These are phyloP conservation scores for Globisporangium ultimum DNA, from an alignment of 352 stramenopile species.

Conservation along the genomic window DNA sequence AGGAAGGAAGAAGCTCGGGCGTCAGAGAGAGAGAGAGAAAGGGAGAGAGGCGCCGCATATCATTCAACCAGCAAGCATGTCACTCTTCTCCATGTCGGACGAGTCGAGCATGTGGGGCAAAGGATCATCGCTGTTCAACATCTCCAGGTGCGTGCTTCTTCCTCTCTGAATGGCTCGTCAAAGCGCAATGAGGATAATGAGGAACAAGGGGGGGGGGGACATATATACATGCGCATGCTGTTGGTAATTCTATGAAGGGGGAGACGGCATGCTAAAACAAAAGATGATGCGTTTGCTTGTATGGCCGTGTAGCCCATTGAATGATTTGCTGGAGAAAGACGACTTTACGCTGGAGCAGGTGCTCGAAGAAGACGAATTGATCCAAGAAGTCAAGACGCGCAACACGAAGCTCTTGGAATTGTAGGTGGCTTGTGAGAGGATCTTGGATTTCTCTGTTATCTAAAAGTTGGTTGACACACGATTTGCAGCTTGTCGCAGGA, in stretches of 20 bases:
- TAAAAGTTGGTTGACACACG: not conserved
- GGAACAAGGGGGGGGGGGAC: no score
- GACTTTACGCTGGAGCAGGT: slow-evolving; percentile 93
- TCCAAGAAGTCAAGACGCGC: slow-evolving; percentile 96
- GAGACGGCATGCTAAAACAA: not conserved
- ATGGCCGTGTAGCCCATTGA: slow-evolving; percentile 70
- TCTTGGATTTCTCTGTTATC: no score
- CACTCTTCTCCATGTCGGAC: slow-evolving; percentile 80
- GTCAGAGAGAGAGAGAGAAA: no score
- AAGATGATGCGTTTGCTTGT: slow-evolving; percentile 2
- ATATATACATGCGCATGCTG: no score
- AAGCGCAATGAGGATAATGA: no score
- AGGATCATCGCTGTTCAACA: slow-evolving; percentile 85
- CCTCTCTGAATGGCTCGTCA: no score
- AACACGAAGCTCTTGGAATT: slow-evolving; percentile 95
- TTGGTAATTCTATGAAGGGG: not conserved
- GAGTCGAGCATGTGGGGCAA: slow-evolving; percentile 82
- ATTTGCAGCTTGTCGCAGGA: slow-evolving; percentile 63
- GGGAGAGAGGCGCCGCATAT: no score
- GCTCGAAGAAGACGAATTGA: slow-evolving; percentile 95
- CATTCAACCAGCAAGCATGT: slow-evolving; percentile 34
- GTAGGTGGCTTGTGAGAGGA: slow-evolving; percentile 31
- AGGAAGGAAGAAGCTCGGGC: no score
- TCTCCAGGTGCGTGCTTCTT: slow-evolving; percentile 51
- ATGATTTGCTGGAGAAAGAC: slow-evolving; percentile 93